Percentiles rank a stretch among this genome's conserved stretches.
Evolutionary conservation across 805 yeast species (phyloP).

Genomic region (Cyberlindnera nakhonratchasimensis): DNA sequence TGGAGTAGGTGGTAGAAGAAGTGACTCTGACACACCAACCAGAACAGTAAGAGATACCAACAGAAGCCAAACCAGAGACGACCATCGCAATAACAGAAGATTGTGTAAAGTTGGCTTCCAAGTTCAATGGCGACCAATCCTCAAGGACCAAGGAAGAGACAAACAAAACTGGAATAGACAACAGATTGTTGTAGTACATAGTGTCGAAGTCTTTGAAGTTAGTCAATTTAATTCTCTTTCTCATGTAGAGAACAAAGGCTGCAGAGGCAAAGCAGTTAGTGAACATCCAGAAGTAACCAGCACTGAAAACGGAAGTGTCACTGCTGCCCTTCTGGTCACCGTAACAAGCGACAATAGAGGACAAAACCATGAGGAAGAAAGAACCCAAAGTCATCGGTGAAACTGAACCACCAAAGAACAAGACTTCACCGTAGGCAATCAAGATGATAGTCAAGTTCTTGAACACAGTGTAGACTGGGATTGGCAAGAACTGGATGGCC

Average conservation of each 20-base stretch:
- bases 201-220: conserved; percentile 96
- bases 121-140: conserved; percentile 87
- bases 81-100: conserved; percentile 74
- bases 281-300: conserved; percentile 97
- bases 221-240: conserved; percentile 96
- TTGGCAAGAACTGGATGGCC: conserved; percentile 85
- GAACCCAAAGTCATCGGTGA: conserved; percentile 87
- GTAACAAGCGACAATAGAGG: conserved; percentile 93
- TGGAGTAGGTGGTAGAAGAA: conserved; percentile 95
- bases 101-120: conserved; percentile 72
- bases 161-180: conserved; percentile 86
- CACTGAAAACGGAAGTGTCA: conserved; percentile 39
- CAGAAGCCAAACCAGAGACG: conserved; percentile 89
- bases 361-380: conserved; percentile 86
- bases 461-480: conserved; percentile 97
- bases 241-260: conserved; percentile 87
- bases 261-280: conserved; percentile 93
- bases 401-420: conserved; percentile 94
- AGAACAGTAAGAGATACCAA: conserved; percentile 96
- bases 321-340: conserved; percentile 54
- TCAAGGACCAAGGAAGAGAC: conserved; percentile 74
- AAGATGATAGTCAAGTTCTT: conserved; percentile 94
- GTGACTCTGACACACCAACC: conserved; percentile 99
- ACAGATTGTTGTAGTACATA: conserved; percentile 95
- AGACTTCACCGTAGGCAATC: conserved; percentile 96